These are phyloP conservation scores for Yamagishiella unicocca DNA, from an alignment of 139 green algal species.

Conservation along the genomic window DNA sequence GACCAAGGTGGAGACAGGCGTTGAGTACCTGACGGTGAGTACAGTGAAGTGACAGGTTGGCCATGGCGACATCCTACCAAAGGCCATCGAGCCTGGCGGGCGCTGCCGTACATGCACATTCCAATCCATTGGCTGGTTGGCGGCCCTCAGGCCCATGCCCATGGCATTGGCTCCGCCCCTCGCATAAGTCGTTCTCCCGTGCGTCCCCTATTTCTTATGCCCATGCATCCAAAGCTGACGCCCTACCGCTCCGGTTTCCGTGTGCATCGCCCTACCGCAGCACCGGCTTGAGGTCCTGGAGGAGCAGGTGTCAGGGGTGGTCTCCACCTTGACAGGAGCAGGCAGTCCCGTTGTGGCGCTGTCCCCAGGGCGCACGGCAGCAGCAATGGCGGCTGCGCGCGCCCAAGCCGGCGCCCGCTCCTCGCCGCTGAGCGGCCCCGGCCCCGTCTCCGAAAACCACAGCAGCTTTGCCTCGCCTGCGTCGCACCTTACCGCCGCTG, in stretches of 20 bases:
- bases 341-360: not conserved
- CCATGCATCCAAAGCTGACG: no score
- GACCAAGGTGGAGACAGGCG: slow-evolving; percentile 14
- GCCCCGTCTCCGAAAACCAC: slow-evolving; percentile 13
- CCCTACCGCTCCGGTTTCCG: no score
- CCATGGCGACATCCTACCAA: no score
- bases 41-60: not conserved
- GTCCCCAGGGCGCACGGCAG: not conserved
- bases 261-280: no score
- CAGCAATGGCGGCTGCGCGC: not conserved
- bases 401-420: not conserved
- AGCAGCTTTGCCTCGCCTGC: not conserved
- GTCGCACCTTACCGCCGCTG: not conserved
- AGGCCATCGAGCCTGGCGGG: no score
- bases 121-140: no score
- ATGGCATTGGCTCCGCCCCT: no score
- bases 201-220: no score
- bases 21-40: slow-evolving; percentile 33
- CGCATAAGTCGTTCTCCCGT: no score
- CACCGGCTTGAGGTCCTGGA: slow-evolving; percentile 40
- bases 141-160: no score
- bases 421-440: not conserved
- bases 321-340: not conserved
- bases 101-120: no score
- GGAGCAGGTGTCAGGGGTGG: slow-evolving; percentile 7